Base-by-base conservation (phyloP, 352 stramenopile species). In the Phytophthora uliginosa region DNA sequence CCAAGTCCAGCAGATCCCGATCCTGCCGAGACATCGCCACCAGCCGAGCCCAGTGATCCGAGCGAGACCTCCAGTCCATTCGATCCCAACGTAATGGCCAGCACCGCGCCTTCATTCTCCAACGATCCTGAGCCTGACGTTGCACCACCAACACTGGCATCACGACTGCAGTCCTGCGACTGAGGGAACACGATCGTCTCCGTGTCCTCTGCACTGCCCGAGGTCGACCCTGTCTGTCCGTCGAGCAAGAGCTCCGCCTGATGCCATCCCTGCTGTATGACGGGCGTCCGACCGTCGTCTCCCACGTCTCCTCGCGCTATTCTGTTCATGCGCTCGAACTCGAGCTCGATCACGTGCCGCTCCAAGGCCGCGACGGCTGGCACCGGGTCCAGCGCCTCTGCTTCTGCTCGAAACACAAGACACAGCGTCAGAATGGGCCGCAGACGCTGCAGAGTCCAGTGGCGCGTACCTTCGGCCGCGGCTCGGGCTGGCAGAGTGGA, bases 251-350 rank as follows among this genome's bases (percentile, higher is more conserved):
- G 54, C 17, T 75, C 52, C 18, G 53, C 7, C 42, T 47, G 54
- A 18, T 59, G 24, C 26, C 5, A 22, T 18, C 9, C 22, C 24
- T 56, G 24, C 50, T 54, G 20, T 17, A 38, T n/a, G 4, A 48
- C 31, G n/a, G 60, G 59, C 52, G 26, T 66, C n/a, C 63, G 69
- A 10, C 62, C 63, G n/a, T 69, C 60, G 8, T 31, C 50, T 13
- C 22, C 56, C 47, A 75, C 38, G 42, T 73, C 73, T 31, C 53
- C 66, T 59, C 64, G 68, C 3, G 65, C 65, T 20, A 72, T 63
- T 50, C 42, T 61, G 12, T 34, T 78, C 64, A 72, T 63, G 3
- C 53, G 64, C 45, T 78, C 51, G n/a, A 75, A 60, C 47, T 80
- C 38, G 17, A 69, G 42, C 47, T 80, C 69, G n/a, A 68, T 69